Evolutionary conservation across 2,329 filamentous ascomycete genomes (phyloP), one percentile per base, ranked within the genome.

Genomic region (Fusarium camptoceras): DNA sequence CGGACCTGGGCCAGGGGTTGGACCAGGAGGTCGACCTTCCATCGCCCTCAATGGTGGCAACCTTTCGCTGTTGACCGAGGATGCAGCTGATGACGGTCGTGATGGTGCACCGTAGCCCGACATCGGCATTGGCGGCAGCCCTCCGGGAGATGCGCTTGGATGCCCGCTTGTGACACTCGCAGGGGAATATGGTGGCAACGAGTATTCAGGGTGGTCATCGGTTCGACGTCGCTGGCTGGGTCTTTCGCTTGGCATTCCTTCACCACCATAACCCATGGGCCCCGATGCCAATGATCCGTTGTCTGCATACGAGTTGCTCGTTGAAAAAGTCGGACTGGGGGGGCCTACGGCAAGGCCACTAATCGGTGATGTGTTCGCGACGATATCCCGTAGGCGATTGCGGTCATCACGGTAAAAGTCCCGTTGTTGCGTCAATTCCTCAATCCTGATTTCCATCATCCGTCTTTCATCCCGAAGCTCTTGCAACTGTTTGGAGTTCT

Each of bases 401-500:
- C 92, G 85, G 73, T 96, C 92, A 11, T 84, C 83, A 47, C 89
- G 87, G 77, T 95, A 95, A 77, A 89, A 93, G 63, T 95, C 91
- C 30, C 87, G 84, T 31, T 71, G 68, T n/a, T 71, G 64, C n/a
- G 25, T 63, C 50, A 71, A 39, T 49, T 88, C 84, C 31, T 86
- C 84, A 9, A 87, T 76, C 28, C 83, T 82, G 31, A 83, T 81
- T 59, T 86, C 82, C 62, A 93, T 80, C n/a, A 93, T 89, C 50
- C 90, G 87, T 56, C 91, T 85, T 69, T 91, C 87, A 55, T 87
- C 84, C 76, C 93, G 90, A 56, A 95, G 83, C 71, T 89, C 88
- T 53, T 91, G 85, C 68, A 95, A 89, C 51, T 87, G 90, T 57
- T 86, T 85, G 18, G 88, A 88, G 60, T 91, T 91, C 77, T 94